Evolutionary conservation across 495 filamentous ascomycete species (phyloP), one percentile per base, ranked within the genome.

Genomic region (Geopyxis carbonaria): DNA sequence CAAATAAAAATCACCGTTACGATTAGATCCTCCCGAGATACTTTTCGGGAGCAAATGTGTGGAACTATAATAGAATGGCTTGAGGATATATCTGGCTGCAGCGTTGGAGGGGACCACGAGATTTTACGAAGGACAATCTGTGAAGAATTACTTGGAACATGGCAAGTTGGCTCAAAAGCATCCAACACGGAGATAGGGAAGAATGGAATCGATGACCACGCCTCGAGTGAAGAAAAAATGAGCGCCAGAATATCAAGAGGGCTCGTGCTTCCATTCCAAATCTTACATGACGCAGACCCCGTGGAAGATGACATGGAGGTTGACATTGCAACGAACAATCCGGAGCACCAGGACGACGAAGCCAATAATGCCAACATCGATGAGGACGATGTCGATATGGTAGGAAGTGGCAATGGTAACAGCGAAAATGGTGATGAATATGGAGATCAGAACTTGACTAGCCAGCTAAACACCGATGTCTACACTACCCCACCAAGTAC

Each of bases 41-140:
- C 81, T 0, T 97, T 93, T 63, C 68, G 89, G 43, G 89, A 97
- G 60, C 80, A 94, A 57, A 97, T 97, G 89, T 92, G 84, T 56
- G 84, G 75, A 2, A 87, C 86, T n/a, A 91, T 97, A 45, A 78
- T 94, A 40, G 85, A 94, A 51, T 97, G 91, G 91, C 69, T 97
- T 2, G 66, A 72, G 16, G 91, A 97, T 60, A 91, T 97, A 53
- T 67, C 85, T 3, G 85, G 85, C 15, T 93, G 87, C 57, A 81
- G 74, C 50, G 76, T 87, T 33, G 81, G 86, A 9, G 63, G 68
- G 11, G 81, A 97, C 53, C 68, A 74, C 41, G 67, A 85, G 42
- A 75, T 93, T 24, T 65, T 97, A 40, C 70, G 83, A 27, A 74
- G 72, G 28, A 66, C 75, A 1, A 72, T 97, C 28, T 95, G 89